Base-by-base conservation (phyloP, 163 green algal genomes). In the Volvox carteri region DNA sequence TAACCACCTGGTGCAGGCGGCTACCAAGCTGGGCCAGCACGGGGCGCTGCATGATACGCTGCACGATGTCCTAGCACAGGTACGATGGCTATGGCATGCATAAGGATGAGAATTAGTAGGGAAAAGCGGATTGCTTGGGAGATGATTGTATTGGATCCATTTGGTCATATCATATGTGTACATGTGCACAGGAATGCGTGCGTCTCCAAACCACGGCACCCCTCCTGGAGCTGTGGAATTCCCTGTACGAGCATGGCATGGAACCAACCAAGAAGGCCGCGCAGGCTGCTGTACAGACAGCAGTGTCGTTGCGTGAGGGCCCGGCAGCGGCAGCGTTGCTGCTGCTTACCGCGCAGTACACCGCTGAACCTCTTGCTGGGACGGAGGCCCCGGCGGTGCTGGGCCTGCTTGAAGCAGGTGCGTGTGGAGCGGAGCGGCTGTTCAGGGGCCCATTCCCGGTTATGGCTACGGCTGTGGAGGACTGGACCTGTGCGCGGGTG, bases 141-240 rank as follows among this genome's bases (percentile, higher is more conserved):
- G n/a, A n/a, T n/a, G n/a, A n/a, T n/a, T n/a, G n/a, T n/a, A n/a
- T n/a, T n/a, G n/a, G n/a, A n/a, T n/a, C n/a, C n/a, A n/a, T n/a
- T n/a, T n/a, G n/a, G n/a, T n/a, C n/a, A n/a, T n/a, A 30, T 65
- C 54, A 65, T 65, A 2, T 72, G n/a, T 72, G 19, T 72, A 72
- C 60, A 3, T 39, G 18, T 72, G 60, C 5, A 65, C 68, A 88
- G 83, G 83, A 73, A 52, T 88, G 83, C 68, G 3, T 19, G 48
- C 48, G 83, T n/a, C 35, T 81, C 14, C 30, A 52, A 9, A 30
- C 35, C 48, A 67, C 83, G n/a, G 68, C 48, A 4, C 68, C 83
- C 4, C 83, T 88, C 67, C 4, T 88, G 48, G 52, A 46, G 83
- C 83, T 88, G 83, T 88, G 83, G 83, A 67, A 81, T 12, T 83